Evolutionary conservation across 805 yeast species (phyloP).

Genomic region (Sugiyamaella smithiae): DNA sequence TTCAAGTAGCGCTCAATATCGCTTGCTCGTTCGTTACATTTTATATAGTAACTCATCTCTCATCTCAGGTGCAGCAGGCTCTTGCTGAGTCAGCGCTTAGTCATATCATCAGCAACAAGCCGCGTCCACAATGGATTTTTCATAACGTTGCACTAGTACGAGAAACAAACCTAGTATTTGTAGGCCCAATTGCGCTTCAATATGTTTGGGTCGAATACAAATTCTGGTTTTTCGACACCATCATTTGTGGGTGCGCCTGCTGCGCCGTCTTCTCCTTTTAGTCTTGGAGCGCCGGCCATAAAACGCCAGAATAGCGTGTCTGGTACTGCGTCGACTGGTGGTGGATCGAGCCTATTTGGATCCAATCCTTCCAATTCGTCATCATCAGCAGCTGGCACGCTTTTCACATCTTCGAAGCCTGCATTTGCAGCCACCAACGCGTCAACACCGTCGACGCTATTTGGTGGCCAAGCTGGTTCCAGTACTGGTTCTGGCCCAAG

Average conservation of each 20-base stretch:
- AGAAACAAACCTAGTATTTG: too few relatives aligned
- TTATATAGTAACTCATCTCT: too few relatives aligned
- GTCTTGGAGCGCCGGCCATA: conserved; percentile 1
- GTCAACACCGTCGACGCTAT: conserved; percentile 4
- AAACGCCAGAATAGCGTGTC: conserved; percentile 5
- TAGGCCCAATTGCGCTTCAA: too few relatives aligned
- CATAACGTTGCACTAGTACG: too few relatives aligned
- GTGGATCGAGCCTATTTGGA: conserved; percentile 27
- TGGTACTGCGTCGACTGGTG: conserved; percentile 4
- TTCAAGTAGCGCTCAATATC: too few relatives aligned
- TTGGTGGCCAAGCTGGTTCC: conserved; percentile 5
- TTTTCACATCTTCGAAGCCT: background rate
- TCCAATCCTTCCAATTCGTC: conserved; percentile 4
- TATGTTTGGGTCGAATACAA: too few relatives aligned
- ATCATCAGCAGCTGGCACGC: background rate
- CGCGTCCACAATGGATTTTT: too few relatives aligned
- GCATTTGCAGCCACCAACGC: background rate
- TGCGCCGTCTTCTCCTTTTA: background rate
- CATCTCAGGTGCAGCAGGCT: too few relatives aligned
- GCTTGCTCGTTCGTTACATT: too few relatives aligned
- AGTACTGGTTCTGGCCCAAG: background rate
- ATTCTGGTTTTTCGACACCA: background rate
- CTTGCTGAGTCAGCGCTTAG: too few relatives aligned
- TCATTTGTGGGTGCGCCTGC: background rate
- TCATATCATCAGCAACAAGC: too few relatives aligned